Evolutionary conservation across 2,329 filamentous ascomycete genomes (phyloP).

Genomic region (Helotiales sp.): DNA sequence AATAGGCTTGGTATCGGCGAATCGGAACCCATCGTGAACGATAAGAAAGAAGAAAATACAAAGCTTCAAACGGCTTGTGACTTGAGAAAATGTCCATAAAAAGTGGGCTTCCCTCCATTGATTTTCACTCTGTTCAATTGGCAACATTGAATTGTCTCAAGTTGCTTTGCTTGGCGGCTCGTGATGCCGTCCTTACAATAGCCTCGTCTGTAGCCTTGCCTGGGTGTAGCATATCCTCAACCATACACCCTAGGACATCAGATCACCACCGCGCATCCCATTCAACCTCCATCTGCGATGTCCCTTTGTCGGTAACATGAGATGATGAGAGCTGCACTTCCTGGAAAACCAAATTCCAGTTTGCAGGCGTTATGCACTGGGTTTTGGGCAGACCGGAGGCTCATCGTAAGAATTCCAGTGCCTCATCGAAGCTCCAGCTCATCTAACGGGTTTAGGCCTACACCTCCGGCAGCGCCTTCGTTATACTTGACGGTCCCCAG

Average conservation of each 20-base stretch:
- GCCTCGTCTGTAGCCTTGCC: conserved; percentile 1
- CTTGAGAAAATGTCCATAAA: no score
- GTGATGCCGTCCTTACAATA: no score
- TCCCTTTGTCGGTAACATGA: conserved; percentile 55
- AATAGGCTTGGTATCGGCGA: conserved; percentile 20
- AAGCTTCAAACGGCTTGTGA: no score
- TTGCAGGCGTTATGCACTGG: conserved; percentile 76
- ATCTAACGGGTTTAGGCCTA: conserved; percentile 62
- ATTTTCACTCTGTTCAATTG: no score
- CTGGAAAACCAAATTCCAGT: conserved; percentile 74
- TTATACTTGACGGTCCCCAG: conserved; percentile 74
- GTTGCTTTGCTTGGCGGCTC: no score
- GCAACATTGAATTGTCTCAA: no score
- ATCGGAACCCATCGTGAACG: conserved; percentile 16
- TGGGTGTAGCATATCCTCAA: no score
- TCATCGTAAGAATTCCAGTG: conserved; percentile 60
- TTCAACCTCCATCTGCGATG: conserved; percentile 21
- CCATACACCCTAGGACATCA: neutral
- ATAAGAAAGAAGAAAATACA: no score
- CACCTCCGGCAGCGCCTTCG: conserved; percentile 83
- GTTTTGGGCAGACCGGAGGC: conserved; percentile 69
- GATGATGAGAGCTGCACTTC: conserved; percentile 78
- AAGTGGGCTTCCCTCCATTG: no score
- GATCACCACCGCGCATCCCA: neutral
- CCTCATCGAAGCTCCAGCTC: neutral